Base-by-base conservation (phyloP, 139 green algal genomes). In the Choricystis sp. region DNA sequence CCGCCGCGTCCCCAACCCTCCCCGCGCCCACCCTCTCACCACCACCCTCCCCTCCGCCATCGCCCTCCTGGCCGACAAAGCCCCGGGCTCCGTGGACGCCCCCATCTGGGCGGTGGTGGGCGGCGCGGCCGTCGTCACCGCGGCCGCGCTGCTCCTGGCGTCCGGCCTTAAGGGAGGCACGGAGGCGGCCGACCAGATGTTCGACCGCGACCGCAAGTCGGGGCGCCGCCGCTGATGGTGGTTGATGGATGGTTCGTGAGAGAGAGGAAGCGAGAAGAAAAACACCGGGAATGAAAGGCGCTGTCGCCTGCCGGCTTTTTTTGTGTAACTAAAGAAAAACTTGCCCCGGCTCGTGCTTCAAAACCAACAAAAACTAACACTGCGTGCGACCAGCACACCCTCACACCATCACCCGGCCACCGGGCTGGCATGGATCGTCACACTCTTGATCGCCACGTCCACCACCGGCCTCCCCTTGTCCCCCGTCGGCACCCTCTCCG, bases 371-470 rank as follows among this genome's bases (percentile, higher is more conserved):
- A 52, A 52, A 9, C 9, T 21, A 52, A 52, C 40, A 52, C 40
- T 21, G 40, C 40, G 40, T 52, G 40, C 40, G 9, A 21, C 40
- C 16, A 9, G 9, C 40, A 21, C 40, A 16, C 40, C 40, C 40
- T 16, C 16, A 9, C 16, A 9, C 40, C 40, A 9, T 77, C 65
- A 80, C 1, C 67, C 63, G 1, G 87, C 87, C 2, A 91, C 30
- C 0, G 88, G 88, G 66, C 94, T 96, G 24, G 88, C 88, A 63
- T 96, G 88, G 25, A 96, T 87, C 9, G 79, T 91, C 56, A 90
- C 65, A 4, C 68, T 66, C 23, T 87, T 85, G 24, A 96, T 67
- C 64, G 76, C 79, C 63, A 94, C 86, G 9, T 94, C 85, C 63
- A 86, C 76, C 69, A 80, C 74, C 24, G 86, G 88, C 52, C 76